Evolutionary conservation across 179 eudicot species (phyloP), one percentile per base, ranked within the genome.

Genomic region (Actinidia arguta): DNA sequence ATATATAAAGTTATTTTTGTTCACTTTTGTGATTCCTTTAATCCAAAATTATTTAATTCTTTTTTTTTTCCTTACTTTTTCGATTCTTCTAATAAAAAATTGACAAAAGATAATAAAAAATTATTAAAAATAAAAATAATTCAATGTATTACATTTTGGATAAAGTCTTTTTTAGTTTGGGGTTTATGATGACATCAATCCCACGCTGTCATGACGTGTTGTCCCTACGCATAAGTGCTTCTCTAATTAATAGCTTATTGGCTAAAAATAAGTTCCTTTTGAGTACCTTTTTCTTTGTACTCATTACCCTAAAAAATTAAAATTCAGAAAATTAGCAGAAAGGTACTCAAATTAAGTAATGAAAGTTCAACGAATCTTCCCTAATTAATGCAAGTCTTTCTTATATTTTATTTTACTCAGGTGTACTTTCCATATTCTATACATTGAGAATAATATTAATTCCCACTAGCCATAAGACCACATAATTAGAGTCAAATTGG

Each of bases 181-280:
- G 82, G 3, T 77, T 20, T 61, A 86, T 84, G n/a, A 84, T 86
- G 83, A 79, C 87, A 84, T 86, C 85, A 81, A 79, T 59, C 85
- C 81, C 87, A 86, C 83, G 86, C 83, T 86, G 78, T 82, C 83
- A 82, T 86, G 87, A 86, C 89, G 89, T 78, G 74, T 70, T 13
- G 25, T 73, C 62, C 76, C 58, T 80, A 68, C 13, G 3, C 59
- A 62, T 22, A 22, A 56, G 73, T 77, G 52, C 81, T 54, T 77
- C 36, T 8, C 17, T 11, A 27, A 4, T 24, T 4, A 56, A n/a
- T 18, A 56, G 61, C 61, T 17, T 55, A n/a, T 54, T 75, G 46
- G 64, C 61, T 61, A 25, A 64, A 48, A 66, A 78, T 78, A 78
- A 27, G 8, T 36, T 1, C 59, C 59, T 63, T 16, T 52, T 79